Evolutionary conservation across 768 basidiomycete genomes (phyloP), one percentile per base, ranked within the genome.

Genomic region (Chalciporus sphaerocephalus): DNA sequence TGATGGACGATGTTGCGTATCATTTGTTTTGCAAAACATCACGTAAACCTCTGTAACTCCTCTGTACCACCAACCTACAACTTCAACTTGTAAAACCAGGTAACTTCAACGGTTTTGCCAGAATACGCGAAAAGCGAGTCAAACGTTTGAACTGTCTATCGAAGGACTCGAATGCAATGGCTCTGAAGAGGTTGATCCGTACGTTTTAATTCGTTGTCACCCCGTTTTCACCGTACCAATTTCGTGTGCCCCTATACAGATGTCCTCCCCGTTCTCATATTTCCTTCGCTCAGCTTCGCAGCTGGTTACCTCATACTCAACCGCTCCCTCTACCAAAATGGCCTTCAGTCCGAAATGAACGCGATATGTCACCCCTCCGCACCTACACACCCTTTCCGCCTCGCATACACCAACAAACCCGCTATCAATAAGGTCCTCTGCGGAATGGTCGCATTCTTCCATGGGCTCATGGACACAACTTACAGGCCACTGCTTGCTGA

Each of bases 401-500:
- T 78, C 11, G 38, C 58, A 2, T 76, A 76, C 56, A 74, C 73
- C 15, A 66, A 69, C 5, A 32, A 64, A 12, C 30, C 54, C n/a
- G 35, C 41, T 5, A 23, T 72, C n/a, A 75, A 82, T 50, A 24
- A 35, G 10, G 5, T 47, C 7, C 54, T 81, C 9, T 81, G 79
- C 42, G 54, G 57, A 10, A 37, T 80, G 30, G 72, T 79, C 37
- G 49, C 60, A 0, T 70, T 80, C 57, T 81, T 80, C 59, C 73
- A 79, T 27, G 35, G 46, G 8, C 32, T 56, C 9, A 43, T 63
- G 44, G 35, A 51, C 21, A 33, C 61, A 1, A 16, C 22, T 13
- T 48, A 53, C 50, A 38, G 30, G 1, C 53, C 64, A 5, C 39
- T 59, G 9, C 45, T 56, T 27, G 56, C 50, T 7, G 47, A 49